Percentiles rank a stretch among this genome's conserved stretches.
phyloP scores from a whole-genome alignment of 1,284 basidiomycete species.

The Tranzscheliella williamsii region DNA sequence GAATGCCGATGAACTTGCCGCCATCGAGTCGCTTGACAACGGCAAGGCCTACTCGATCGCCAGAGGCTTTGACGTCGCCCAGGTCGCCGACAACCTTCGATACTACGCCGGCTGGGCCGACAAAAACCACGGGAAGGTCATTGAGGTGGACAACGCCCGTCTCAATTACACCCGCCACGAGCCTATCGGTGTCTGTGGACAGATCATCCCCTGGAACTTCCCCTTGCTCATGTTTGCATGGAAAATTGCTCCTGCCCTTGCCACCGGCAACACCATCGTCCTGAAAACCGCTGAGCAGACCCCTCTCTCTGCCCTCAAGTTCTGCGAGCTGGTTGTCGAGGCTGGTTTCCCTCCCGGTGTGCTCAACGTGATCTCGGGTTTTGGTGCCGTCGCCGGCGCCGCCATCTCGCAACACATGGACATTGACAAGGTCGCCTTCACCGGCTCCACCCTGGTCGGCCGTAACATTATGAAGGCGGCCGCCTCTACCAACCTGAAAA shows the following conservation, averaged over 20 bases:
- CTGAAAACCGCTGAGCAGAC: slow-evolving; percentile 73
- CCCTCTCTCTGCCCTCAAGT: slow-evolving; percentile 70
- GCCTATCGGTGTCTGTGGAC: slow-evolving; percentile 80
- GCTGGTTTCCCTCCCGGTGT: slow-evolving; percentile 79
- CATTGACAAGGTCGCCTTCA: slow-evolving; percentile 68
- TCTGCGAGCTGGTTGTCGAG: slow-evolving; percentile 74
- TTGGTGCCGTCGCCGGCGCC: slow-evolving; percentile 80
- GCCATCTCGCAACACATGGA: slow-evolving; percentile 67
- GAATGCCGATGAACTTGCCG: slow-evolving; percentile 70
- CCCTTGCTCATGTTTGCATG: slow-evolving; percentile 64
- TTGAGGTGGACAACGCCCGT: slow-evolving; percentile 80
- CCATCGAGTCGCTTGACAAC: slow-evolving; percentile 69
- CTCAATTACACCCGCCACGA: slow-evolving; percentile 74
- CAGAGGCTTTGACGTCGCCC: slow-evolving; percentile 71
- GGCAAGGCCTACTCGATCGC: slow-evolving; percentile 75
- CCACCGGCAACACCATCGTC: slow-evolving; percentile 63
- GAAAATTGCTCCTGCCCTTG: slow-evolving; percentile 68
- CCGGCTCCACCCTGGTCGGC: slow-evolving; percentile 72
- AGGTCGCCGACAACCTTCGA: slow-evolving; percentile 67
- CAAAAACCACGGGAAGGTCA: slow-evolving; percentile 80
- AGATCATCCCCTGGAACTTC: slow-evolving; percentile 69
- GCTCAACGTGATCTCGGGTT: slow-evolving; percentile 75
- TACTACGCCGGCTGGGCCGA: slow-evolving; percentile 74
- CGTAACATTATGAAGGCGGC: slow-evolving; percentile 75
- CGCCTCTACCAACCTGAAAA: slow-evolving; percentile 82